These are phyloP conservation scores for Xylogone sp. DNA, from an alignment of 2,329 filamentous ascomycete species.

Conservation along the genomic window DNA sequence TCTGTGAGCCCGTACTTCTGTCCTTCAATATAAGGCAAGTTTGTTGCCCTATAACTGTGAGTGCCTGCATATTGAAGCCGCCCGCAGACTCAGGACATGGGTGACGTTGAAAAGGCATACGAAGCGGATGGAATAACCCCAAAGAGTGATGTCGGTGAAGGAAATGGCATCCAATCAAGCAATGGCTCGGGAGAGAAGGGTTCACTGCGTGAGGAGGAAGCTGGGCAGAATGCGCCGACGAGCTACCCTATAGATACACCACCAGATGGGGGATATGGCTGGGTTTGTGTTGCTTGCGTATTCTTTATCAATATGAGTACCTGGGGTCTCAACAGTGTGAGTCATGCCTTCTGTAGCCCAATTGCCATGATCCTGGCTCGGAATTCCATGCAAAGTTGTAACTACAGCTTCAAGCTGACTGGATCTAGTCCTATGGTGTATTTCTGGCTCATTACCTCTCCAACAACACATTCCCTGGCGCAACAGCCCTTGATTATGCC, in stretches of 20 bases:
- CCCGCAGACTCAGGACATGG: not conserved
- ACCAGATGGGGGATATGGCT: slow-evolving; percentile 55
- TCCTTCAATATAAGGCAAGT: too few relatives aligned
- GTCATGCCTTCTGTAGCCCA: slow-evolving; percentile 1
- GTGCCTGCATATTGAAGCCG: not conserved
- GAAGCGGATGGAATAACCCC: not conserved
- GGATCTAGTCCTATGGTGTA: slow-evolving; percentile 59
- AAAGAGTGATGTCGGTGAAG: not conserved
- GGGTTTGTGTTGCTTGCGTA: slow-evolving; percentile 45
- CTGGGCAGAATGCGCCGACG: slow-evolving; percentile 3
- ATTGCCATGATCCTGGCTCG: not conserved
- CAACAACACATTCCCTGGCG: slow-evolving; percentile 57
- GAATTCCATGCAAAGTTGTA: too few relatives aligned
- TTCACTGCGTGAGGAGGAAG: slow-evolving; percentile 8
- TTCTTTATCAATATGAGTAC: slow-evolving; percentile 42
- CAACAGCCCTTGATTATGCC: slow-evolving; percentile 65
- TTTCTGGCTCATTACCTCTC: slow-evolving; percentile 74
- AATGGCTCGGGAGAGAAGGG: not conserved
- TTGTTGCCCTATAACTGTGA: not conserved
- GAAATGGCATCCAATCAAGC: not conserved
- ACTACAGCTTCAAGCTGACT: not conserved
- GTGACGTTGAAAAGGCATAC: not conserved
- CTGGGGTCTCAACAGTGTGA: slow-evolving; percentile 36
- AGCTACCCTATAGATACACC: slow-evolving; percentile 32
- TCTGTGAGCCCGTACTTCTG: too few relatives aligned